phyloP scores from a whole-genome alignment of 2,329 filamentous ascomycete genomes.

The Aspergillus felis region DNA sequence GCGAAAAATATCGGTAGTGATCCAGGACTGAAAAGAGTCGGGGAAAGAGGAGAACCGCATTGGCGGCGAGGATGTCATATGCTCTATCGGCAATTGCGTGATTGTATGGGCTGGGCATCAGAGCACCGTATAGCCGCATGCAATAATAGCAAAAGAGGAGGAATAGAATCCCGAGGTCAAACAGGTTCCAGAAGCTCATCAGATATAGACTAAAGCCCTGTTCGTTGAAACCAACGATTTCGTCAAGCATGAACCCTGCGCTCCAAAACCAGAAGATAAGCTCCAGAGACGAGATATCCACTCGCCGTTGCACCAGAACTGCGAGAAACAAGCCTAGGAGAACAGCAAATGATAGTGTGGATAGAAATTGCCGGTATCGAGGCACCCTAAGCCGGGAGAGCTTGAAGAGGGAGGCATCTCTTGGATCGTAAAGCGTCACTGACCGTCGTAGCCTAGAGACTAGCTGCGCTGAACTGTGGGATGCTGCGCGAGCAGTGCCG shows the following conservation, averaged over 20 bases:
- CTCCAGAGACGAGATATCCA: slow-evolving; percentile 78
- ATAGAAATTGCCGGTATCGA: slow-evolving; percentile 85
- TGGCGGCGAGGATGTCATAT: slow-evolving; percentile 90
- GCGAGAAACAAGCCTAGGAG: slow-evolving; percentile 81
- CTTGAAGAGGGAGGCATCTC: slow-evolving; percentile 87
- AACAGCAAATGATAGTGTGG: slow-evolving; percentile 79
- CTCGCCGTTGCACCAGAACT: slow-evolving; percentile 70
- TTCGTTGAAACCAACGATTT: slow-evolving; percentile 93
- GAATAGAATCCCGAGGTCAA: slow-evolving; percentile 84
- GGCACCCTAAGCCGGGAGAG: slow-evolving; percentile 86
- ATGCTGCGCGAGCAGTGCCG: slow-evolving; percentile 17
- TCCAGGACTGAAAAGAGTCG: slow-evolving; percentile 90
- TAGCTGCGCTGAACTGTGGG: slow-evolving; percentile 10
- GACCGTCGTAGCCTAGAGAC: slow-evolving; percentile 54
- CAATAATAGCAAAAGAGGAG: slow-evolving; percentile 86
- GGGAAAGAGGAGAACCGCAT: slow-evolving; percentile 83
- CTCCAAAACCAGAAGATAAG: slow-evolving; percentile 97
- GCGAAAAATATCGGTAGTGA: slow-evolving; percentile 94
- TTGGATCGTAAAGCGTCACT: slow-evolving; percentile 83
- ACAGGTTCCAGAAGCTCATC: slow-evolving; percentile 97
- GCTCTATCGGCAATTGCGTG: slow-evolving; percentile 75
- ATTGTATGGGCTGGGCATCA: slow-evolving; percentile 67
- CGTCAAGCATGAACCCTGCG: slow-evolving; percentile 93
- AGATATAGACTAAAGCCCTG: slow-evolving; percentile 95
- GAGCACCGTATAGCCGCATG: slow-evolving; percentile 80